Percentiles rank a stretch among this genome's conserved stretches.
phyloP scores from a whole-genome alignment of 805 yeast species.

The Candida stauntonica region DNA sequence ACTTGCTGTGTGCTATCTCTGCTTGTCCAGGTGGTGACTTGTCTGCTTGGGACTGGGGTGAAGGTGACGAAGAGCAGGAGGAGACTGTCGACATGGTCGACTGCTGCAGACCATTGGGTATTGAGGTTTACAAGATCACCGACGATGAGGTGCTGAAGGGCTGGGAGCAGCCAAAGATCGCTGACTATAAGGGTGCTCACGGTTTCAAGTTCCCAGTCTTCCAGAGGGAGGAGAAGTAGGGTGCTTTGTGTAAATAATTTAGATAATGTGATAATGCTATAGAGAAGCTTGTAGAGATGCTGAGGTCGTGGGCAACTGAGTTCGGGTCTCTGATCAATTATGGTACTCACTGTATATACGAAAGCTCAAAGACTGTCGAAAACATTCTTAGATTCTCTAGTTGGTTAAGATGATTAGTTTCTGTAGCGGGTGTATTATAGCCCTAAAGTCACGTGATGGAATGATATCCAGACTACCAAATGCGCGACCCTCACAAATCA shows the following conservation, averaged over 20 bases:
- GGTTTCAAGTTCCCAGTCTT: conserved; percentile 36
- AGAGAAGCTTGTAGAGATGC: too few relatives aligned
- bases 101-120: conserved; percentile 59
- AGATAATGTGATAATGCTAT: neutral
- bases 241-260: neutral
- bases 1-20: conserved; percentile 56
- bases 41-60: conserved; percentile 71
- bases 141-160: conserved; percentile 40
- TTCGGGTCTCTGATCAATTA: too few relatives aligned
- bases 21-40: conserved; percentile 73
- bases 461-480: neutral
- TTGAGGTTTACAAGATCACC: conserved; percentile 53
- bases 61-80: conserved; percentile 39
- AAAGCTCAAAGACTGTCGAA: too few relatives aligned
- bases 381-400: too few relatives aligned
- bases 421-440: too few relatives aligned
- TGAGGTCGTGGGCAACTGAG: too few relatives aligned
- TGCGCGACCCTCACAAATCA: neutral
- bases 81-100: conserved; percentile 56
- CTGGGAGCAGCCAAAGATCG: conserved; percentile 50
- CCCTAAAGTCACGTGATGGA: too few relatives aligned
- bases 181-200: conserved; percentile 53
- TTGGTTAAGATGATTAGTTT: too few relatives aligned
- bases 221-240: conserved; percentile 11
- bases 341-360: too few relatives aligned